Percentiles rank a stretch among this genome's conserved stretches.
phyloP scores from a whole-genome alignment of 805 yeast genomes.

The Pichia scutulata region DNA sequence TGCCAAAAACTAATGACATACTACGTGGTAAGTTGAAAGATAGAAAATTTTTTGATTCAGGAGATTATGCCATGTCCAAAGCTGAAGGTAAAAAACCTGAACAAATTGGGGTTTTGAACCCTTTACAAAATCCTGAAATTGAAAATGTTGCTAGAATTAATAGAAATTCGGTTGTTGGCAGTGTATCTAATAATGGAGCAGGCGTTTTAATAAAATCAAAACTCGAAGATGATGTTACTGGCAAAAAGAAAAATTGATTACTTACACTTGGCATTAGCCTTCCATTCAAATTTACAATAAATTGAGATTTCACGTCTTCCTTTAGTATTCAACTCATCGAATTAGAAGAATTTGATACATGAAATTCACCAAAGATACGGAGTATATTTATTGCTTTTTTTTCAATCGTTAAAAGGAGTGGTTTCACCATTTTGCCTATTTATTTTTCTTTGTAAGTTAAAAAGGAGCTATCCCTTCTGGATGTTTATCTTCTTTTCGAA shows the following conservation, averaged over 20 bases:
- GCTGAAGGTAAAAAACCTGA: conserved; percentile 37
- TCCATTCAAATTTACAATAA: no score
- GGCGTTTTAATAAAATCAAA: conserved; percentile 33
- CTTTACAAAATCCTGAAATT: conserved; percentile 44
- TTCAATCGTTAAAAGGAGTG: background rate
- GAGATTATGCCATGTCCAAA: conserved; percentile 83
- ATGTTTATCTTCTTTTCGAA: background rate
- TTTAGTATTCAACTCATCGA: no score
- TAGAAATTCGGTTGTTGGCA: conserved; percentile 41
- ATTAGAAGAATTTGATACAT: no score
- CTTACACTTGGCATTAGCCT: no score
- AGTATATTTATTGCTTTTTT: no score
- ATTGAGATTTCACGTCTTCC: no score
- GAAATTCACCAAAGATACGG: background rate
- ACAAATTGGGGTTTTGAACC: conserved; percentile 26
- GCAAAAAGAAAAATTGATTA: background rate
- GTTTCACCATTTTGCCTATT: no score
- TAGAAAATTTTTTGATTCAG: conserved; percentile 87
- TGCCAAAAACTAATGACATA: conserved; percentile 75
- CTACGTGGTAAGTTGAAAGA: conserved; percentile 72
- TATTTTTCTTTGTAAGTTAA: no score
- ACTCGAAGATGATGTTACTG: conserved; percentile 34
- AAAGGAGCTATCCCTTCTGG: no score
- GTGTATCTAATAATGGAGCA: background rate
- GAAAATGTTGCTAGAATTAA: conserved; percentile 54